Percentiles rank a stretch among this genome's conserved stretches.
These are phyloP conservation scores for Mucor sp. DNA, from an alignment of 371 early-diverging fungal species.

Conservation along the genomic window DNA sequence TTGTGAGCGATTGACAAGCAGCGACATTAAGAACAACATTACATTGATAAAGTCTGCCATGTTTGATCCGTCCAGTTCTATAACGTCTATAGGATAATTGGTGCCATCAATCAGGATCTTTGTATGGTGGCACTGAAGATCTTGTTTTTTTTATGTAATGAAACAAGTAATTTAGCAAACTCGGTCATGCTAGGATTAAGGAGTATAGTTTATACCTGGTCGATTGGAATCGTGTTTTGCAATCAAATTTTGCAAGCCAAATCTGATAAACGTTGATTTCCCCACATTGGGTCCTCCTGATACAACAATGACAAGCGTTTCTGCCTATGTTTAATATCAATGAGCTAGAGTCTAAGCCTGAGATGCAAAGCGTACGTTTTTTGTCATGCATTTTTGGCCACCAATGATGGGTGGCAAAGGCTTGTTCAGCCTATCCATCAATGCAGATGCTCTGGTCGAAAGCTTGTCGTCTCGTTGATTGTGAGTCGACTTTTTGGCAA, in stretches of 20 bases:
- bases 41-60: background rate
- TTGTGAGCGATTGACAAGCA: background rate
- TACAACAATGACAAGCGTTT: conserved; percentile 31
- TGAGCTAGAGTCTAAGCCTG: background rate
- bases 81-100: conserved; percentile 27
- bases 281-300: conserved; percentile 38
- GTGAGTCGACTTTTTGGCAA: background rate
- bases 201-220: conserved; percentile 26
- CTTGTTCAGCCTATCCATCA: conserved; percentile 17
- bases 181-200: background rate
- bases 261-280: conserved; percentile 41
- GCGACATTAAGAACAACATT: background rate
- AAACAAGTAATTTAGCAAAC: conserved; percentile 7
- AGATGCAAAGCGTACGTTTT: background rate
- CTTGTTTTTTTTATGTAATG: conserved; percentile 16
- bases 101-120: conserved; percentile 22
- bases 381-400: background rate
- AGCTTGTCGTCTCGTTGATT: background rate
- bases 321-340: background rate
- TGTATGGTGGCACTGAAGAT: conserved; percentile 32
- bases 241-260: conserved; percentile 32
- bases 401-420: conserved; percentile 14
- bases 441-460: conserved; percentile 13
- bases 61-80: conserved; percentile 30
- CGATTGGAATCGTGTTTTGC: conserved; percentile 26